Percentiles rank a stretch among this genome's conserved stretches.
Conservation (phyloP, 2,329 filamentous ascomycete genomes). For the Aspergillus viridinutans region DNA sequence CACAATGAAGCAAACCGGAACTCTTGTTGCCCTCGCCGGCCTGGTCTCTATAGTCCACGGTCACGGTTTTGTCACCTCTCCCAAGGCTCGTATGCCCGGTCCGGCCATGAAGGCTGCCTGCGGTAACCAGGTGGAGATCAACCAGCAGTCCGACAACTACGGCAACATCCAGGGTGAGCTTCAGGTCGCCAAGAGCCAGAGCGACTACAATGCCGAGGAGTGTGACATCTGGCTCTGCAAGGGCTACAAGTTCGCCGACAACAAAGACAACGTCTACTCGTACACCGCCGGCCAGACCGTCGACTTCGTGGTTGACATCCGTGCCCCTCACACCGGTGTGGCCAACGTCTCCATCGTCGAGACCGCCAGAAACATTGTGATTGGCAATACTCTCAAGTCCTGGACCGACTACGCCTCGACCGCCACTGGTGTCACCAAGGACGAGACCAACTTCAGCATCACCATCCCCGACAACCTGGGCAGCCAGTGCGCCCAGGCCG, state of each 20-base stretch:
- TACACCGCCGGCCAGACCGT: slow-evolving; percentile 48
- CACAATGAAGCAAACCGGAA: slow-evolving; percentile 43
- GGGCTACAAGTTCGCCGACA: slow-evolving; percentile 55
- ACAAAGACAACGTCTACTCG: slow-evolving; percentile 49
- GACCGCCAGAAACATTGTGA: slow-evolving; percentile 39
- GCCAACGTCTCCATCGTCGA: slow-evolving; percentile 51
- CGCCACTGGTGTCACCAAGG: slow-evolving; percentile 21
- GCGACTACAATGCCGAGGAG: slow-evolving; percentile 44
- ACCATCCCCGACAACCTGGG: slow-evolving; percentile 29
- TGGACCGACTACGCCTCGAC: slow-evolving; percentile 31
- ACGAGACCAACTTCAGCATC: slow-evolving; percentile 28
- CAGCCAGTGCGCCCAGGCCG: slow-evolving; percentile 23
- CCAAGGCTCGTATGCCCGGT: slow-evolving; percentile 49
- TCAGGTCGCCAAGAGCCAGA: slow-evolving; percentile 46
- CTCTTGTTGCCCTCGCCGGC: slow-evolving; percentile 41
- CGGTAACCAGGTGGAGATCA: slow-evolving; percentile 52
- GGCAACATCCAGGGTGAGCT: slow-evolving; percentile 56
- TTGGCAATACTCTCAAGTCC: slow-evolving; percentile 31
- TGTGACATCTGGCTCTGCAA: slow-evolving; percentile 57
- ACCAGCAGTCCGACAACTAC: slow-evolving; percentile 51
- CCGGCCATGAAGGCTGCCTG: slow-evolving; percentile 50
- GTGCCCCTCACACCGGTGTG: slow-evolving; percentile 45
- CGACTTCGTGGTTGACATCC: slow-evolving; percentile 42
- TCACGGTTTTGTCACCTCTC: slow-evolving; percentile 52
- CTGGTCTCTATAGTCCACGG: slow-evolving; percentile 46